Base-by-base conservation (phyloP, 306 rosid genomes). In the Vigna unguiculata region DNA sequence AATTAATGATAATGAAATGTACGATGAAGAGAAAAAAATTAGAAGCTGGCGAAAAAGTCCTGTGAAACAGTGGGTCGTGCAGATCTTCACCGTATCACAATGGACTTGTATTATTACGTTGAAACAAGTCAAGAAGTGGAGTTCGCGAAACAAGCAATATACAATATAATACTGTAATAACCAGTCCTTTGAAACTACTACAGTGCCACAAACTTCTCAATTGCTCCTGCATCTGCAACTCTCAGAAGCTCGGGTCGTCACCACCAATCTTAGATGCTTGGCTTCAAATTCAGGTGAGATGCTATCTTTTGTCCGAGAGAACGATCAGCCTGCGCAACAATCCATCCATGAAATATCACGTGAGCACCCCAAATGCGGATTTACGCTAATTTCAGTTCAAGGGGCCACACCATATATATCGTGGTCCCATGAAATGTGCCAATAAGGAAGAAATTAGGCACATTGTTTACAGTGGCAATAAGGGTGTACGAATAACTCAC, bases 261-360 rank as follows among this genome's bases (percentile, higher is more conserved):
- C 16, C 75, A 43, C 5, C 72, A 30, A 67, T 41, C 25, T 75
- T 87, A 93, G 51, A 87, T 85, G 87, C 59, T 86, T 22, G 96
- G 96, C 85, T 90, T 89, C 87, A 88, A 40, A 62, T 89, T 93
- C 45, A 91, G 87, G 66, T 83, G 91, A 60, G 93, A 82, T 72
- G 96, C 91, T 22, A 93, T 73, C 86, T 89, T 93, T 81, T 91
- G 90, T 71, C 97, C 98, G 28, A 93, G 82, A 68, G 96, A 87
- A 60, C 78, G 87, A 19, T 82, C 89, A 0, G 97, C 96, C 94
- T 91, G 87, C 49, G 22, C 46, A 67, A 4, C 83, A 70, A 70
- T 19, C 52, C 77, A 78, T 72, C 52, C 57, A 59, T 45, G 21
- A 74, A 9, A 83, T 38, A 75, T n/a, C 46, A 57, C 41, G 52